Evolutionary conservation across 495 filamentous ascomycete species (phyloP), one percentile per base, ranked within the genome.

Genomic region (Aspergillus ellipticus): DNA sequence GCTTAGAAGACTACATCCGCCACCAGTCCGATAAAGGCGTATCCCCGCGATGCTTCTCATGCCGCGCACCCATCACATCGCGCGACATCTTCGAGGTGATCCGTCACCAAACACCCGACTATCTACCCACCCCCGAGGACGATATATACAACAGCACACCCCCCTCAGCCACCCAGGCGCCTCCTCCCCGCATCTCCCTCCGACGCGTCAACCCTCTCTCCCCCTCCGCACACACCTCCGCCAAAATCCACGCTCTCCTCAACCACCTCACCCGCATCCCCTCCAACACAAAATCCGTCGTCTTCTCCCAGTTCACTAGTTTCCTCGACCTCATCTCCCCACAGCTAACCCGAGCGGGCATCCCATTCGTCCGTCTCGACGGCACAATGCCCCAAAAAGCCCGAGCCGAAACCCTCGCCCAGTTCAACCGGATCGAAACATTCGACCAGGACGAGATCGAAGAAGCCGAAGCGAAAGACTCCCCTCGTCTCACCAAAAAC

Each of bases 281-380:
- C 8, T 80, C 88, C 0, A 76, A 71, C 41, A 88, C 85, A n/a
- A 97, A 97, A 76, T 89, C 88, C 24, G 90, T 96, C 39, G 85
- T 97, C 49, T 97, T 98, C 74, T 90, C 86, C 57, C 94, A 98
- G 70, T 98, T 98, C 69, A 98, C 94, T 9, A 92, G 91, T 1
- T 98, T 97, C 71, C 84, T 98, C 51, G 87, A 93, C 61, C 84
- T 97, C 11, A 91, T 98, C 64, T 83, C 88, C 51, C 86, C 89
- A 0, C 87, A 90, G 0, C 82, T 98, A 17, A 58, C 75, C 13
- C 79, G 80, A 21, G 83, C 85, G 13, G 81, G 85, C 17, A 92
- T 98, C 68, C 76, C 82, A 0, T 87, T 85, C 67, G 79, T 97
- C 17, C 89, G 94, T 20, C 86, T 98, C 39, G 94, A 98, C 71